Percentiles rank a stretch among this genome's conserved stretches.
Conservation (phyloP, 2,329 filamentous ascomycete genomes). For the Trichoderma pleuroti region DNA sequence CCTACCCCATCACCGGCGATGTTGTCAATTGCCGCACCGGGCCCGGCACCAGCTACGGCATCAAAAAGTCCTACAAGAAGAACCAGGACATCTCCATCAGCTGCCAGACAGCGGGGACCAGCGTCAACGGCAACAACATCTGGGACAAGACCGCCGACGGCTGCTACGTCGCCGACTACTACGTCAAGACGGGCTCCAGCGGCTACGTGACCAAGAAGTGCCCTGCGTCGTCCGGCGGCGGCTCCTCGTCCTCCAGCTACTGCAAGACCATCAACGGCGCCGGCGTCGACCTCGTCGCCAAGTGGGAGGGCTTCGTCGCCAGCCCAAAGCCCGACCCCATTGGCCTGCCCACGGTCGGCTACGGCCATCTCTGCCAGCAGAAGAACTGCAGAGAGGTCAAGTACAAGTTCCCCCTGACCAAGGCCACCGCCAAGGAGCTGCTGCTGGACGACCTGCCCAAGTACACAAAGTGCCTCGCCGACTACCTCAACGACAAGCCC, state of each 20-base stretch:
- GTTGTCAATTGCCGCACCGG: conserved; percentile 20
- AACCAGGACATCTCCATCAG: conserved; percentile 18
- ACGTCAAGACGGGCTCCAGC: conserved; percentile 22
- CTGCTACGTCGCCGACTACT: conserved; percentile 22
- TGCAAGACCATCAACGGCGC: neutral
- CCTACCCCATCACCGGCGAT: conserved; percentile 18
- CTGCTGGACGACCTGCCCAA: conserved; percentile 34
- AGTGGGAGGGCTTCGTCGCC: neutral
- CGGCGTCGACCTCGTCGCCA: neutral
- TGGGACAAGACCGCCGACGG: conserved; percentile 21
- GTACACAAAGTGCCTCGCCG: conserved; percentile 33
- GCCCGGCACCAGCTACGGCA: conserved; percentile 12
- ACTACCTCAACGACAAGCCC: conserved; percentile 28
- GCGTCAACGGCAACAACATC: conserved; percentile 19
- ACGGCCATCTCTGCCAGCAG: conserved; percentile 47
- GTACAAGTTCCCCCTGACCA: conserved; percentile 44
- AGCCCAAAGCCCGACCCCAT: conserved; percentile 37
- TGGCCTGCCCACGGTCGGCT: conserved; percentile 48
- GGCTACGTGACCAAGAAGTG: conserved; percentile 16
- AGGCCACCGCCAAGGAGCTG: conserved; percentile 38
- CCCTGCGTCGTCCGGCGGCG: neutral
- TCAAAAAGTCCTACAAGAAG: conserved; percentile 20
- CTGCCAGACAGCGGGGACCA: conserved; percentile 20
- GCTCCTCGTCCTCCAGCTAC: neutral
- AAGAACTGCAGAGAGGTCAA: conserved; percentile 42